Evolutionary conservation across 345 rosid species (phyloP).

Genomic region (Erysimum cheiranthoides): DNA sequence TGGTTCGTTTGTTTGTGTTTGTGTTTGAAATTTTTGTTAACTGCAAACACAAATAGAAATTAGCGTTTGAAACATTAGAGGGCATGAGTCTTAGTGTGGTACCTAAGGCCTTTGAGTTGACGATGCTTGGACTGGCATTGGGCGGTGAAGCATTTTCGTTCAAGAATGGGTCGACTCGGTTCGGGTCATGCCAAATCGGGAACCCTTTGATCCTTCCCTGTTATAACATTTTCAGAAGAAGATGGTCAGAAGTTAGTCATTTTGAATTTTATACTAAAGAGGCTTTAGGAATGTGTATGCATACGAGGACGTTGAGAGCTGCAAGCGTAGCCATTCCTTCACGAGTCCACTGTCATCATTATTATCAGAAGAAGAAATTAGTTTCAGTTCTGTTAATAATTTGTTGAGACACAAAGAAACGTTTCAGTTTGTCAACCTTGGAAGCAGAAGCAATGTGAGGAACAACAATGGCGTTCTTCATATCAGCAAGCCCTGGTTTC

Average conservation of each 20-base stretch:
- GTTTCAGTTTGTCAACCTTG: slow-evolving; percentile 60
- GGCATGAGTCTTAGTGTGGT: not conserved
- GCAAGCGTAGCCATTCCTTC: slow-evolving; percentile 99
- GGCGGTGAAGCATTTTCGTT: slow-evolving; percentile 82
- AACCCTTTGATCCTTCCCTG: slow-evolving; percentile 95
- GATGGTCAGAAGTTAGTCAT: not conserved
- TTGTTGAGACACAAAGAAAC: not conserved
- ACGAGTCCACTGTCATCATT: slow-evolving; percentile 83
- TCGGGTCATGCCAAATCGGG: slow-evolving; percentile 82
- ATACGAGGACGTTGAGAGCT: slow-evolving; percentile 90
- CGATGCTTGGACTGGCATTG: slow-evolving; percentile 85
- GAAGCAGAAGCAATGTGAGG: slow-evolving; percentile 99
- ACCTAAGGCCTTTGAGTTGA: slow-evolving; percentile 88
- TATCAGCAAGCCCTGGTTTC: slow-evolving; percentile 96
- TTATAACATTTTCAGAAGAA: slow-evolving; percentile 30
- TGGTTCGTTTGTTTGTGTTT: not conserved
- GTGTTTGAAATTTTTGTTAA: not conserved
- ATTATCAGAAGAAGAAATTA: not conserved
- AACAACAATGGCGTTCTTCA: slow-evolving; percentile 88
- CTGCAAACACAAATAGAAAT: not conserved
- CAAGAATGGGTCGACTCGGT: slow-evolving; percentile 80
- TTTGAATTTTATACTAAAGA: not conserved
- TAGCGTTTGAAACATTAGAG: not conserved
- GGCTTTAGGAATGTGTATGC: slow-evolving; percentile 25
- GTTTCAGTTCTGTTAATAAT: not conserved